These are phyloP conservation scores for Naematelia encephala DNA, from an alignment of 768 basidiomycete species.

Conservation along the genomic window DNA sequence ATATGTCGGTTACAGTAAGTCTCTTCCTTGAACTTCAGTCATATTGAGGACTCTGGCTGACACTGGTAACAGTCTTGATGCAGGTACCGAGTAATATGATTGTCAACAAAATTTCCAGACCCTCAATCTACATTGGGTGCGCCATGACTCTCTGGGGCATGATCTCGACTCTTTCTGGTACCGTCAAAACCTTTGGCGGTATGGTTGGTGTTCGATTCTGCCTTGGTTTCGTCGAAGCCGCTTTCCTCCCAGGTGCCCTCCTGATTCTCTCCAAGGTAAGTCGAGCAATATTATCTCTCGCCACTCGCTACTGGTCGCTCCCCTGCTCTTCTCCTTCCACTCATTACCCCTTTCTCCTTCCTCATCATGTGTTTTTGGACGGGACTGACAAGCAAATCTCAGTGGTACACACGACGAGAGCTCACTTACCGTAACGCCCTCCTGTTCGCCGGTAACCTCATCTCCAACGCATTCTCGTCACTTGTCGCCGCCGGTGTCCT, in stretches of 20 bases:
- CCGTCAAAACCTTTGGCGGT: conserved; percentile 55
- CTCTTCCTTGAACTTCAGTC: conserved; percentile 17
- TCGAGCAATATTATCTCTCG: neutral
- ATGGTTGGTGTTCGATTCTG: conserved; percentile 60
- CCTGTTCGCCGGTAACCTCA: conserved; percentile 55
- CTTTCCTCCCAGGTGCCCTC: conserved; percentile 52
- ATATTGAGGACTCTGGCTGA: no score
- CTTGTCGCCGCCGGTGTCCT: conserved; percentile 74
- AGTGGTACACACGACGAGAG: conserved; percentile 45
- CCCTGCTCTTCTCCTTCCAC: neutral
- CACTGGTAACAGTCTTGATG: conserved; percentile 1
- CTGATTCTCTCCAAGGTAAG: conserved; percentile 37
- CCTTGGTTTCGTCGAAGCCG: conserved; percentile 69
- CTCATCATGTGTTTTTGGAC: no score
- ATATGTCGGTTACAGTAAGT: conserved; percentile 31
- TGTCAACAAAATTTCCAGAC: conserved; percentile 43
- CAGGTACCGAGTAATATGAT: conserved; percentile 48
- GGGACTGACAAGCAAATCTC: conserved; percentile 1
- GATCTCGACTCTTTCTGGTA: conserved; percentile 52
- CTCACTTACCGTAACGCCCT: conserved; percentile 40
- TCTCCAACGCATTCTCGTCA: conserved; percentile 78
- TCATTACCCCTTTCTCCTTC: no score
- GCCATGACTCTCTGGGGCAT: conserved; percentile 43
- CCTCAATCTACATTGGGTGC: conserved; percentile 47
- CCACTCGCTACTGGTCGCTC: neutral